Conservation (phyloP, 2,329 filamentous ascomycete species). For the Pyricularia pennisetigena region DNA sequence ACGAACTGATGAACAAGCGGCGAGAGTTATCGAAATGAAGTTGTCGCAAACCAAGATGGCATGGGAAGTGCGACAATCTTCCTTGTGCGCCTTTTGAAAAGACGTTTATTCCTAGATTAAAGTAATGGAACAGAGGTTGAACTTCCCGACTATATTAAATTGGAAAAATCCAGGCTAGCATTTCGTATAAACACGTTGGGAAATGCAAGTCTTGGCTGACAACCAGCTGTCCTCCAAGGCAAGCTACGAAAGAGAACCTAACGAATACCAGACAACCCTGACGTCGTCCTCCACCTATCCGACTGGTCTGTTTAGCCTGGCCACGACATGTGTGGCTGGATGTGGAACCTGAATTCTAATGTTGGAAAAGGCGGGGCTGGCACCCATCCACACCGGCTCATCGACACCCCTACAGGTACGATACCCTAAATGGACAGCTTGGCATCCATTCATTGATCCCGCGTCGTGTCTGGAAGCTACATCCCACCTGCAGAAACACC, state of each 20-base stretch:
- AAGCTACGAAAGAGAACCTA: background rate
- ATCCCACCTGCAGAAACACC: background rate
- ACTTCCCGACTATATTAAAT: background rate
- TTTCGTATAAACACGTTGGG: background rate
- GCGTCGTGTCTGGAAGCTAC: background rate
- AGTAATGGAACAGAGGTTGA: background rate
- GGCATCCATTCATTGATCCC: background rate
- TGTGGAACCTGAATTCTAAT: background rate
- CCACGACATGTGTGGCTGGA: background rate
- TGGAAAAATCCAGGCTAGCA: background rate
- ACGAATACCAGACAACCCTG: background rate
- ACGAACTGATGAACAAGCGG: background rate
- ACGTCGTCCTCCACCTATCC: background rate
- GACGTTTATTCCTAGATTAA: background rate
- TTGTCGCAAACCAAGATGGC: background rate
- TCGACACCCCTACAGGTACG: no score
- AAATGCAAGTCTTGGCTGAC: background rate
- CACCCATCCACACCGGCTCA: no score
- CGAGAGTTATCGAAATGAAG: background rate
- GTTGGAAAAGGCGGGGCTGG: background rate
- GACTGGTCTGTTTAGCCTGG: background rate
- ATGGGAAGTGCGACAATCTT: background rate
- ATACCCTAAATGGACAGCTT: conserved; percentile 1
- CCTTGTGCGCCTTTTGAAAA: background rate
- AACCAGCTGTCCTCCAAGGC: background rate